Evolutionary conservation across 1,284 basidiomycete species (phyloP).

Genomic region (Cystobasidiaceae sp.): DNA sequence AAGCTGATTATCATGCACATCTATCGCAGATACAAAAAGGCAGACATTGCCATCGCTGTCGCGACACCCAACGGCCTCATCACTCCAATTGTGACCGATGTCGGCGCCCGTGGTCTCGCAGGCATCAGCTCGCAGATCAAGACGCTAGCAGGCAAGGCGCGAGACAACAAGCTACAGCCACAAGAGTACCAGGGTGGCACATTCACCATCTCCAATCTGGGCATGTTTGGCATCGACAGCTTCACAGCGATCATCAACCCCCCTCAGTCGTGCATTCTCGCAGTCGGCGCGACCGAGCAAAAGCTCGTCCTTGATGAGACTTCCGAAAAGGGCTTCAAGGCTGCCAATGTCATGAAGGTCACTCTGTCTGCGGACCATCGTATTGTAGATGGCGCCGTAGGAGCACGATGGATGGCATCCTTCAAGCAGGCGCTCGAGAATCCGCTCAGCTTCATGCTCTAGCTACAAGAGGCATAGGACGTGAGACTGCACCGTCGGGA

Average conservation of each 20-base stretch:
- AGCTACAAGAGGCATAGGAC: background rate
- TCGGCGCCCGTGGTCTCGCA: constrained; percentile 82
- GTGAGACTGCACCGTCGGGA: background rate
- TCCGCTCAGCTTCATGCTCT: constrained; percentile 46
- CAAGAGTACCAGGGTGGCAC: constrained; percentile 98
- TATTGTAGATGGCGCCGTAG: constrained; percentile 83
- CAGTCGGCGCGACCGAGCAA: constrained; percentile 81
- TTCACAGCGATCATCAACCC: constrained; percentile 99
- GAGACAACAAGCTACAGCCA: constrained; percentile 92
- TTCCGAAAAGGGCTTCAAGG: constrained; percentile 88
- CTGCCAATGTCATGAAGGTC: constrained; percentile 87
- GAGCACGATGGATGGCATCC: constrained; percentile 80
- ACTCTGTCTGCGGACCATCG: constrained; percentile 94
- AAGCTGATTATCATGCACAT: constrained; percentile 40
- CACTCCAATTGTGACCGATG: constrained; percentile 95
- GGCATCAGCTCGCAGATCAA: constrained; percentile 90
- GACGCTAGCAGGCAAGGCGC: constrained; percentile 84
- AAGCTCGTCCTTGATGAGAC: constrained; percentile 82
- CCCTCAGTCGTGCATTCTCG: constrained; percentile 96
- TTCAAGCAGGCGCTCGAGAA: constrained; percentile 98
- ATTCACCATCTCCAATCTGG: constrained; percentile 98
- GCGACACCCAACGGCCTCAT: constrained; percentile 94
- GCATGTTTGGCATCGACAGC: constrained; percentile 85
- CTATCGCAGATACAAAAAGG: constrained; percentile 75
- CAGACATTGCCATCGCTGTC: constrained; percentile 94